Base-by-base conservation (phyloP, 1,284 basidiomycete genomes). In the Ceratorhiza oryzae-sativae region DNA sequence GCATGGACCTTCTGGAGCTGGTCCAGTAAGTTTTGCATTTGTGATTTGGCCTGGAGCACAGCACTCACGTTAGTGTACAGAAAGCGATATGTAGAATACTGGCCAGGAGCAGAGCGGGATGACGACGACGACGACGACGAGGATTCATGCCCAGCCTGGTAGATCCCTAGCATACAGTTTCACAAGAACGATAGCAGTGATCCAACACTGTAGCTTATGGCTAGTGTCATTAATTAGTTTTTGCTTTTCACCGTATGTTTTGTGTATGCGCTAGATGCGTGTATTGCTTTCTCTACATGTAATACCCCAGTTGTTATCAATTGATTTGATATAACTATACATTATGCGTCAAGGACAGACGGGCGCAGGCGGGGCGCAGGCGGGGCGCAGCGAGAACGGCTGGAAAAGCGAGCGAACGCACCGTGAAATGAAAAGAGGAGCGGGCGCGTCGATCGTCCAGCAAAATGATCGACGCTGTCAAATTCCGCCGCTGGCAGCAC, bases 361-460 rank as follows among this genome's bases (percentile, higher is more conserved):
- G 36, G 13, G 36, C 36, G 36, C 36, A 6, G 36, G 36, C 36
- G 36, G 36, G 13, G 36, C 36, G 36, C 36, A 6, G 36, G 36
- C 36, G 36, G 36, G 13, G 36, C 36, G 36, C 6, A 39, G 36
- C 36, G 36, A 13, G 36, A 39, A 39, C 36, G 36, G 36, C 36
- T 39, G 36, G 36, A 13, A 39, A 45, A 18, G 3, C 15, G 42
- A 45, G 88, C 93, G 80, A 30, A 8, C 49, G 27, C 25, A 10
- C 49, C 20, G 25, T 18, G 27, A 25, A 25, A 30, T 30, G 27
- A 51, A 51, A 5, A 6, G 49, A 51, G 27, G 27, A 10, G 49
- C 49, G 10, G 23, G 18, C 10, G 49, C 49, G 23, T 30, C 23
- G 49, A 27, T 25, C 49, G 23, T 51, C 23, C 49, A 9, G 25